phyloP scores from a whole-genome alignment of 257 asterid genomes.

The Solanum etuberosum region DNA sequence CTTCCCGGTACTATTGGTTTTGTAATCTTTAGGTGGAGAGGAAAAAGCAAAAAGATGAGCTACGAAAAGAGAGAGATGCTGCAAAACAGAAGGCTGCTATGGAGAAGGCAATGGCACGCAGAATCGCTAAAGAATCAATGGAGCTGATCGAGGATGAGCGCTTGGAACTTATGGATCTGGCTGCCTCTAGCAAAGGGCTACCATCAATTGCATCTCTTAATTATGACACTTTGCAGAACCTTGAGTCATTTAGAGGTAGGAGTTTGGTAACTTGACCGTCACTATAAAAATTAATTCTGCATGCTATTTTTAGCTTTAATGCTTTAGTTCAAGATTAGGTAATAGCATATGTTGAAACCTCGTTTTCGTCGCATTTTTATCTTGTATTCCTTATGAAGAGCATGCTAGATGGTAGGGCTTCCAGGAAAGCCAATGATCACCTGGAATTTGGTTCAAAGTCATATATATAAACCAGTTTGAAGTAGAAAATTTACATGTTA shows the following conservation, averaged over 20 bases:
- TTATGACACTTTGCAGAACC: slow-evolving; percentile 79
- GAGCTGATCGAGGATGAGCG: slow-evolving; percentile 99
- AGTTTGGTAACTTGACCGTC: slow-evolving; percentile 5
- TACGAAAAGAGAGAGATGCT: slow-evolving; percentile 70
- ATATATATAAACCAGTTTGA: neutral
- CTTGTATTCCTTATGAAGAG: neutral
- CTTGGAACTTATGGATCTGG: slow-evolving; percentile 91
- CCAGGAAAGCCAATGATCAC: neutral
- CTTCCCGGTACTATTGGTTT: neutral
- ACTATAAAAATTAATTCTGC: neutral
- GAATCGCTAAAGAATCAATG: slow-evolving; percentile 87
- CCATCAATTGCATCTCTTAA: slow-evolving; percentile 82
- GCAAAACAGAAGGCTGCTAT: slow-evolving; percentile 76
- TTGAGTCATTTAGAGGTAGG: slow-evolving; percentile 79
- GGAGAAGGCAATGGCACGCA: slow-evolving; percentile 91
- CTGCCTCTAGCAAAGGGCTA: slow-evolving; percentile 80
- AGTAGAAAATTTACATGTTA: neutral
- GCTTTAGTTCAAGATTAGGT: neutral
- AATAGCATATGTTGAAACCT: neutral
- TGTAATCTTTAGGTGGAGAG: slow-evolving; percentile 66
- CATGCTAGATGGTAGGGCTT: neutral
- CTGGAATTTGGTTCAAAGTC: neutral
- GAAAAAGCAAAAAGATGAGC: slow-evolving; percentile 86
- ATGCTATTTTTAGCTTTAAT: neutral
- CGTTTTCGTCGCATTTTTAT: neutral